Percentiles rank a stretch among this genome's conserved stretches.
Conservation (phyloP, 768 basidiomycete species). For the Serpula lacrymans region DNA sequence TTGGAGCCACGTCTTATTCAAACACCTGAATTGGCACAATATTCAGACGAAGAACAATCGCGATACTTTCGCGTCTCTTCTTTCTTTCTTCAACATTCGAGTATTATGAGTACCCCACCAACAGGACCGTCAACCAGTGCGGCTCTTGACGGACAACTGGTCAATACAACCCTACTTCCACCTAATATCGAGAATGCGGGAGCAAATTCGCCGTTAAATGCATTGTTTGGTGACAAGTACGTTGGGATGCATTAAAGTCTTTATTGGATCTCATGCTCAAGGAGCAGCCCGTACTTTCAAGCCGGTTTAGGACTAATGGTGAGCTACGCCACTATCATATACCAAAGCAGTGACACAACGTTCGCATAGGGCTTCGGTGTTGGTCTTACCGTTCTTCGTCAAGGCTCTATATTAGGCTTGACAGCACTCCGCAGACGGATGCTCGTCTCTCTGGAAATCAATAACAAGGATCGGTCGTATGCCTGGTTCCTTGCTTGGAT, state of each 20-base stretch:
- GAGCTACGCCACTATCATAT: conserved; percentile 8
- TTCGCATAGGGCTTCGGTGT: conserved; percentile 82
- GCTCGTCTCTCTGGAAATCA: conserved; percentile 94
- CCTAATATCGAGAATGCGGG: conserved; percentile 9
- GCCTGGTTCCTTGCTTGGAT: conserved; percentile 98
- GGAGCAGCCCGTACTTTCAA: conserved; percentile 90
- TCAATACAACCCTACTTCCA: background rate
- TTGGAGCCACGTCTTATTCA: too few species aligned
- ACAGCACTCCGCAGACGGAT: conserved; percentile 81
- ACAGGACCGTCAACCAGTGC: too few species aligned
- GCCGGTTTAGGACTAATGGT: conserved; percentile 99
- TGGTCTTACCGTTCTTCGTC: conserved; percentile 70
- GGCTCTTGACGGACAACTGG: too few species aligned
- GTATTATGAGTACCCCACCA: too few species aligned
- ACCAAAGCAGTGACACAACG: conserved; percentile 1
- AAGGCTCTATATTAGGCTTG: conserved; percentile 64
- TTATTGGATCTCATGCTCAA: too few species aligned
- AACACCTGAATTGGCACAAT: too few species aligned
- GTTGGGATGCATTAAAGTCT: too few species aligned
- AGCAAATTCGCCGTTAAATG: conserved; percentile 29
- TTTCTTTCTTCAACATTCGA: too few species aligned
- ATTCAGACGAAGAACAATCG: too few species aligned
- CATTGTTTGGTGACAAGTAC: conserved; percentile 64
- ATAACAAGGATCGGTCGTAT: conserved; percentile 91
- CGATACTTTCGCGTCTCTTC: too few species aligned